phyloP scores from a whole-genome alignment of 768 basidiomycete genomes.

The Mycena venus region DNA sequence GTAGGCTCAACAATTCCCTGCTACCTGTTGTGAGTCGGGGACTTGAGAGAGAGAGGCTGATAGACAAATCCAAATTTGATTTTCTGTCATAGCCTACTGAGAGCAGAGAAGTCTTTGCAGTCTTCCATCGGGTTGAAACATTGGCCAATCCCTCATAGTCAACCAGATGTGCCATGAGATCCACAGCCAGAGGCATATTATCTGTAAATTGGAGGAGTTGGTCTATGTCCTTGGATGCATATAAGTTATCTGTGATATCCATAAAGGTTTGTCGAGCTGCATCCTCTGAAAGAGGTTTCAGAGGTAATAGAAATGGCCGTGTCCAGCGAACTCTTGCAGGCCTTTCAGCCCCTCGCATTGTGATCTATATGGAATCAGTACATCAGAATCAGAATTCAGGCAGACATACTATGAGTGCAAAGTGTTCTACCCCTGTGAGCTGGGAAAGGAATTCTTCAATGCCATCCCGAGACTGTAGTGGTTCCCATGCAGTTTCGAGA shows the following conservation, averaged over 20 bases:
- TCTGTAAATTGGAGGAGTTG: neutral
- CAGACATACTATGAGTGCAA: neutral
- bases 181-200: too few species aligned
- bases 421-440: neutral
- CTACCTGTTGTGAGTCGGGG: neutral
- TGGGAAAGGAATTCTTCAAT: neutral
- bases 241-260: neutral
- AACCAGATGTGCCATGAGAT: too few species aligned
- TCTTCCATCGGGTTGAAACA: neutral
- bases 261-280: neutral
- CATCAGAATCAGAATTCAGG: neutral
- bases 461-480: neutral
- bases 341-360: neutral
- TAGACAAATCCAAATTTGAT: neutral
- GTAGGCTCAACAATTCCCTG: too few species aligned
- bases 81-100: too few species aligned
- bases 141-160: neutral
- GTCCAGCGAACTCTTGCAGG: neutral
- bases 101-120: neutral
- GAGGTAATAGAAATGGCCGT: neutral
- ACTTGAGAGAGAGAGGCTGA: neutral
- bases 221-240: neutral
- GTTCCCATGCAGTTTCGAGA: neutral
- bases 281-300: neutral
- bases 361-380: neutral